Base-by-base conservation (phyloP, 1,284 basidiomycete species). In the Sanghuangporus baumii region DNA sequence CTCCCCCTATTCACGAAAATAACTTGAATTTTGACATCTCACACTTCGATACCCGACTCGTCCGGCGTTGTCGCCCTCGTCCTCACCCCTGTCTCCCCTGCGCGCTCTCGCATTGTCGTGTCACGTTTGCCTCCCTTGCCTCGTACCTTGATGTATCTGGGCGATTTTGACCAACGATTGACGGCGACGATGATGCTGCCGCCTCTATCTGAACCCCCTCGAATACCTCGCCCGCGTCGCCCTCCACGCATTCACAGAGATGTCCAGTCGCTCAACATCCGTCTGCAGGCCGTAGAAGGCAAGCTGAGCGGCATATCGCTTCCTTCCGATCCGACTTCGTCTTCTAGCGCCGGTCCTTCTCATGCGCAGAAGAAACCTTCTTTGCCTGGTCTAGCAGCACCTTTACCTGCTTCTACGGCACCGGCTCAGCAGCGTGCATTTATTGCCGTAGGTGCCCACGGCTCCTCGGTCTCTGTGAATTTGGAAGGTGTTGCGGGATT, bases 181-280 rank as follows among this genome's bases (percentile, higher is more conserved):
- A 6, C 52, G 47, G 20, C 47, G 4, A 54, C 16, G 6, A 23
- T 20, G n/a, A 26, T 46, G 11, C 26, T 12, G 37, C 37, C 16
- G 1, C 48, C 12, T 36, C 23, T 8, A 8, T 6, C 16, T 26
- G 31, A 31, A 8, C 47, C 18, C 37, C 11, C 36, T 31, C 23
- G 18, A 47, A 14, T 8, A 34, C 26, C 9, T 18, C 41, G 38
- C 20, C 54, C 41, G 16, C 38, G 46, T 12, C 58, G 51, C 12
- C 57, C 37, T 34, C 41, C 52, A 16, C 61, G 61, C 37, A 41
- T 62, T 8, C 61, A 20, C 67, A 88, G 86, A 59, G 89, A 91
- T 72, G 78, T 92, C 1, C 89, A 91, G 70, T 89, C 88, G 1
- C 79, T 92, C 40, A 88, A 91, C 70, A 91, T 91, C 71, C 83